phyloP scores from a whole-genome alignment of 805 yeast species.

The Wickerhamomyces hampshirensis region DNA sequence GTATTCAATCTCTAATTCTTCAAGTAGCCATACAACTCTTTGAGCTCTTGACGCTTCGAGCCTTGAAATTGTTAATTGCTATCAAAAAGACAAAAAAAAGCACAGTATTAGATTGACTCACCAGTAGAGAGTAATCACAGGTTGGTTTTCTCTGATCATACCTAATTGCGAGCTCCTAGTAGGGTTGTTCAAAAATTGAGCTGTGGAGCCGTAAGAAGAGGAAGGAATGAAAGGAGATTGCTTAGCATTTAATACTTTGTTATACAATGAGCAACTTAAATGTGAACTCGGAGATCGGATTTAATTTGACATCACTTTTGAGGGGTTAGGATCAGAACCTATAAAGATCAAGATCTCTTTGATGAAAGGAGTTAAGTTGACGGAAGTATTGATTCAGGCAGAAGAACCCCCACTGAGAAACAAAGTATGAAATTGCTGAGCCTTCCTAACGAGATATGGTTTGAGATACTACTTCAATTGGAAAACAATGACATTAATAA shows the following conservation, averaged over 20 bases:
- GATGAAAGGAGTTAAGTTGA: neutral
- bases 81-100: neutral
- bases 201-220: neutral
- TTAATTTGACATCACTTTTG: no score
- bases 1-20: conserved; percentile 50
- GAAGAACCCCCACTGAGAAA: neutral
- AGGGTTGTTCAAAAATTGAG: neutral
- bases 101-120: conserved; percentile 1
- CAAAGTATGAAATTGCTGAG: neutral
- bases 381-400: neutral
- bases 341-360: no score
- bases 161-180: neutral
- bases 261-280: neutral
- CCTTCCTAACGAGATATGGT: conserved; percentile 1
- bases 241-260: neutral
- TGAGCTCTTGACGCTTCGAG: conserved; percentile 47
- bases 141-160: conserved; percentile 4
- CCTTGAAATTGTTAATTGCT: conserved; percentile 5
- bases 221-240: neutral
- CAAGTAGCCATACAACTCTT: conserved; percentile 58
- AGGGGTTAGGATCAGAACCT: no score
- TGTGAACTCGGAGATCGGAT: no score
- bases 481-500: conserved; percentile 1
- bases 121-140: conserved; percentile 18
- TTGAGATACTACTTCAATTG: neutral